Base-by-base conservation (phyloP, 2,329 filamentous ascomycete genomes). In the Ceratocystis harringtonii region DNA sequence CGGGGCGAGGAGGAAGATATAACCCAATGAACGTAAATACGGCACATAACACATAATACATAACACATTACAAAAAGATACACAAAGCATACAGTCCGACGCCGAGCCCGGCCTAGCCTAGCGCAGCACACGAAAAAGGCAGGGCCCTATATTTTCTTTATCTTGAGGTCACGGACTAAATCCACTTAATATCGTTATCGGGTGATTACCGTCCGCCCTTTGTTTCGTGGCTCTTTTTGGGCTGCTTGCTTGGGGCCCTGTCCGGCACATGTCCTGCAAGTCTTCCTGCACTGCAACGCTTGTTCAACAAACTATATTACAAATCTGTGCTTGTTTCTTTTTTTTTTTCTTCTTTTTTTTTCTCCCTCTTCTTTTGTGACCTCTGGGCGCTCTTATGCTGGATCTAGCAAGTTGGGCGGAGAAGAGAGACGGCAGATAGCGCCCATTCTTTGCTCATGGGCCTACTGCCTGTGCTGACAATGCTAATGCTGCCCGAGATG, bases 121-220 rank as follows among this genome's bases (percentile, higher is more conserved):
- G 52, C 22, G 15, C 28, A 30, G 52, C 25, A 30, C 52, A 28
- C 48, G n/a, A 50, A 41, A 50, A 30, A 58, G n/a, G 55, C 55
- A 58, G 55, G 55, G 30, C 15, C 55, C 55, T 58, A 8, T 50
- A n/a, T 36, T 28, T 58, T 58, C 55, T 58, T 58, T 58, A 58
- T 58, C 55, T 32, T 15, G 55, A 58, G 7, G 28, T 30, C 7
- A 25, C 25, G 36, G 36, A 41, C 36, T 41, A 15, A 41, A 52
- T 52, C 48, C 48, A 52, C 48, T 52, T 52, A 52, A 52, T 52
- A 52, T 52, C 48, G 48, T 52, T 52, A 52, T 52, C 22, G 48
- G 48, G 48, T 25, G 48, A 28, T 15, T 28, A 22, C 25, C 48
- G 22, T 52, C 48, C 48, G 48, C 48, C 22, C 48, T 52, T 52